phyloP scores from a whole-genome alignment of 75 land plant species.

The Selaginella moellendorffii region DNA sequence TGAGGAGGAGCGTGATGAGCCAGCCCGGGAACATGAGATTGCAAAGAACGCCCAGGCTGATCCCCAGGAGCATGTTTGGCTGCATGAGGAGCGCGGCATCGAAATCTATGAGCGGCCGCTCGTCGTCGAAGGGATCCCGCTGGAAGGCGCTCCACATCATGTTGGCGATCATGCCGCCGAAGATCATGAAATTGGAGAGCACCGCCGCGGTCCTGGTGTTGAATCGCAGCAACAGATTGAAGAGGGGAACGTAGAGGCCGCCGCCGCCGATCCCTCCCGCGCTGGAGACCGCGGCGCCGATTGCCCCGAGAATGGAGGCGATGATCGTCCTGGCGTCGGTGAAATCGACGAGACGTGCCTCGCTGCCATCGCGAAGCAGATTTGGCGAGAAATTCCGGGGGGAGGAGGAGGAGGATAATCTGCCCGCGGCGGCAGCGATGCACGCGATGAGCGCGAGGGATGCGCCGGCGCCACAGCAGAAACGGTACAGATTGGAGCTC shows the following conservation, averaged over 20 bases:
- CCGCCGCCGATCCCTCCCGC: conserved; percentile 5
- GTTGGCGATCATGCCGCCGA: conserved; percentile 5
- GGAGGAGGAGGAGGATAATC: too few relatives aligned
- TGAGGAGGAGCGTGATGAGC: neutral
- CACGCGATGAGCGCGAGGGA: too few relatives aligned
- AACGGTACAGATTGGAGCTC: too few relatives aligned
- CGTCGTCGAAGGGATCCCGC: neutral
- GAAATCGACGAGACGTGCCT: too few relatives aligned
- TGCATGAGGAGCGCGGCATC: neutral
- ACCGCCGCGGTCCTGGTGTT: conserved; percentile 1
- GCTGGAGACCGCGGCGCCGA: neutral
- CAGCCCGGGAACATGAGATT: conserved; percentile 6
- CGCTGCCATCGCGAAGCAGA: too few relatives aligned
- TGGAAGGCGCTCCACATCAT: neutral
- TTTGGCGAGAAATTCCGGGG: too few relatives aligned
- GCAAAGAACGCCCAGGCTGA: conserved; percentile 2
- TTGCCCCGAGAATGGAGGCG: neutral
- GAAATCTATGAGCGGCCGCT: neutral
- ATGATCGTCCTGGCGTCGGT: neutral
- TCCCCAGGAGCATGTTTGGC: conserved; percentile 7
- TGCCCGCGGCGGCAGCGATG: too few relatives aligned
- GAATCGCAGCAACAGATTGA: conserved; percentile 3
- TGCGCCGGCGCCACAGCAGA: too few relatives aligned
- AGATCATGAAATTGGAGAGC: conserved; percentile 3
- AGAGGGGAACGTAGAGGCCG: neutral